phyloP scores from a whole-genome alignment of 2,329 filamentous ascomycete genomes.

The Fusarium paranaense region DNA sequence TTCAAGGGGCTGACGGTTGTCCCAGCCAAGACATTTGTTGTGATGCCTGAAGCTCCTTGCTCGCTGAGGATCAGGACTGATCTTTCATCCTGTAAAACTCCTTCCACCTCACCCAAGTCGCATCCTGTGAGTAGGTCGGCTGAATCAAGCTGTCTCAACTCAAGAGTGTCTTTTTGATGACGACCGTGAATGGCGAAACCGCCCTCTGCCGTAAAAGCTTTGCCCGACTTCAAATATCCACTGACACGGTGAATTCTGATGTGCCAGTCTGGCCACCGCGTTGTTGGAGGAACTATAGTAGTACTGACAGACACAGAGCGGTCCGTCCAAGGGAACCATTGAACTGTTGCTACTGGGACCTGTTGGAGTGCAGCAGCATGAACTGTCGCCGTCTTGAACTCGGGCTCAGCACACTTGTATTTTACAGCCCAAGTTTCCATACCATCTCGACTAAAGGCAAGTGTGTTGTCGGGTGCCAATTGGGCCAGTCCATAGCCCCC shows the following conservation, averaged over 20 bases:
- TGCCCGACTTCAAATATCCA: not conserved
- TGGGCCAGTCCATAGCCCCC: slow-evolving; percentile 40
- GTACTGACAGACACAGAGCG: not conserved
- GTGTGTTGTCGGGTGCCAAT: slow-evolving; percentile 42
- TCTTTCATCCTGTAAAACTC: not conserved
- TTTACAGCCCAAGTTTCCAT: not conserved
- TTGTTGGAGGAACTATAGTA: not conserved
- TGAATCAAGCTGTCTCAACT: not conserved
- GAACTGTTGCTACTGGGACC: not conserved
- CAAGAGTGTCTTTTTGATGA: not conserved
- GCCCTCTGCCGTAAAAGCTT: not conserved
- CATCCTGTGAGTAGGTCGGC: not conserved
- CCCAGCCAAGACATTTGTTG: not conserved
- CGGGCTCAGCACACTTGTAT: not conserved
- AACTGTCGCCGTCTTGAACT: not conserved
- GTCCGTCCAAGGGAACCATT: not conserved
- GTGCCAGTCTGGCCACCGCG: not conserved
- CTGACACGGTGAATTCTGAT: not conserved
- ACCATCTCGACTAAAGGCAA: slow-evolving; percentile 14
- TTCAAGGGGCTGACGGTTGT: slow-evolving; percentile 4
- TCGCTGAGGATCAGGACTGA: not conserved
- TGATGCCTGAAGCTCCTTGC: not conserved
- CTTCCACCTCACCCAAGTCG: not conserved
- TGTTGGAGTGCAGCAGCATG: not conserved
- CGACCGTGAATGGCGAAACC: not conserved